Conservation (phyloP, 768 basidiomycete genomes). For the Crucibulum laeve region DNA sequence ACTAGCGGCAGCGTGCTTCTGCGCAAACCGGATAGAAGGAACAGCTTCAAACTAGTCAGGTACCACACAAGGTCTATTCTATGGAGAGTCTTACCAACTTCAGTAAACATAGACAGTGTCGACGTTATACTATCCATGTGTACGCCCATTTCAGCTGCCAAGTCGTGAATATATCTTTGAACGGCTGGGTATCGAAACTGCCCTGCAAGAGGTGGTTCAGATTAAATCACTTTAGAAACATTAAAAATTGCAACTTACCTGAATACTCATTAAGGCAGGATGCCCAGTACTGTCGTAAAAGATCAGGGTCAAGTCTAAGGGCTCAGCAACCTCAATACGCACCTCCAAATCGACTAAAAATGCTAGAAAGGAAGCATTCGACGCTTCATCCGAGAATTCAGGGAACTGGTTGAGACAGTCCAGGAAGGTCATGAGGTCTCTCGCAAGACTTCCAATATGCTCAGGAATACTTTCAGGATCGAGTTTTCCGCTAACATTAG, state of each 20-base stretch:
- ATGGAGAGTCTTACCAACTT: slow-evolving; percentile 47
- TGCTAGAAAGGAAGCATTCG: slow-evolving; percentile 59
- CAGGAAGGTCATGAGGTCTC: slow-evolving; percentile 62
- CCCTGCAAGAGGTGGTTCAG: slow-evolving; percentile 27
- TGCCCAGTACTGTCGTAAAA: slow-evolving; percentile 57
- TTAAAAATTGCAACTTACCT: slow-evolving; percentile 28
- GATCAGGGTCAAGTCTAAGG: neutral
- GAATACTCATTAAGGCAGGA: slow-evolving; percentile 64
- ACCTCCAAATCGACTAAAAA: slow-evolving; percentile 72
- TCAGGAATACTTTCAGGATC: slow-evolving; percentile 65
- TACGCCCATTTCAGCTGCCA: slow-evolving; percentile 67
- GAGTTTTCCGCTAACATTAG: slow-evolving; percentile 49
- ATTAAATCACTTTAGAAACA: neutral
- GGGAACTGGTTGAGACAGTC: slow-evolving; percentile 75
- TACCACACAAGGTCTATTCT: neutral
- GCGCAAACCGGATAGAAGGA: slow-evolving; percentile 71
- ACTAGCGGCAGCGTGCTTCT: slow-evolving; percentile 58
- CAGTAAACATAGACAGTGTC: slow-evolving; percentile 66
- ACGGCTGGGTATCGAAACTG: slow-evolving; percentile 73
- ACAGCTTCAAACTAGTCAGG: slow-evolving; percentile 41
- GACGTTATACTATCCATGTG: slow-evolving; percentile 67
- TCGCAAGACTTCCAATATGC: slow-evolving; percentile 57
- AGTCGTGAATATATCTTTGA: slow-evolving; percentile 70
- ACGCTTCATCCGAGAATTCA: slow-evolving; percentile 70
- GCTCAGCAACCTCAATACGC: slow-evolving; percentile 6